Conservation (phyloP, 2,329 filamentous ascomycete genomes). For the Orbilia quercus region DNA sequence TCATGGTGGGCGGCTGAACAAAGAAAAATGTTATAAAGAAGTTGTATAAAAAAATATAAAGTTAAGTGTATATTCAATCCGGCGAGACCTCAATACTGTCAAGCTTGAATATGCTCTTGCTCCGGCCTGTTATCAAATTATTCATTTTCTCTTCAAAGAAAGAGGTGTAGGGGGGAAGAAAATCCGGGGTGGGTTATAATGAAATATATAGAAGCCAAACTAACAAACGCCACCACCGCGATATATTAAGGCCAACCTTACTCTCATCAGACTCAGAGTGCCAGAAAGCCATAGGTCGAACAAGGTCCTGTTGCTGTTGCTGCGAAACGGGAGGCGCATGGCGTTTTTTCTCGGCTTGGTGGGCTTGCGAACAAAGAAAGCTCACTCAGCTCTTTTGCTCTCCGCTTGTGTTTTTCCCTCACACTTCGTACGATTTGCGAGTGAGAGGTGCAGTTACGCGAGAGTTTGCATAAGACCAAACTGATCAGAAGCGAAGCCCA, state of each 20-base stretch:
- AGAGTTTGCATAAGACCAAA: conserved; percentile 54
- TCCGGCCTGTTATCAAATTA: conserved; percentile 24
- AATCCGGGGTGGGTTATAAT: conserved; percentile 48
- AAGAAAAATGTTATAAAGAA: no score
- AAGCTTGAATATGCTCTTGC: background rate
- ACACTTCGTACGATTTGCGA: conserved; percentile 48
- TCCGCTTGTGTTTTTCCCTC: conserved; percentile 16
- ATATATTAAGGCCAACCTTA: conserved; percentile 40
- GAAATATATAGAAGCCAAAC: conserved; percentile 39
- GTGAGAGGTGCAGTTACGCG: conserved; percentile 56
- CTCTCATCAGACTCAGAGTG: background rate
- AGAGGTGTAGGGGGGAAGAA: conserved; percentile 22
- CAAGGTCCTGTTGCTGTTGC: conserved; percentile 17
- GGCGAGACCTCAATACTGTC: background rate
- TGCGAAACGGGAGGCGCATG: conserved; percentile 56
- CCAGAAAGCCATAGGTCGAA: conserved; percentile 1
- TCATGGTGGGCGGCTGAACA: conserved; percentile 43
- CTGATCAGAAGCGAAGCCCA: conserved; percentile 45
- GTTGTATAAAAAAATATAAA: background rate
- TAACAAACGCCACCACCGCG: conserved; percentile 35
- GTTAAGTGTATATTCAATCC: conserved; percentile 1
- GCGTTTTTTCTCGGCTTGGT: conserved; percentile 34
- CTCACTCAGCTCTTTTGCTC: background rate
- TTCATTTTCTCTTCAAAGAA: conserved; percentile 21
- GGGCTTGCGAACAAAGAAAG: conserved; percentile 30